A percentile compares a stretch with the other conserved stretches of the same genome.
Evolutionary conservation across 2,329 filamentous ascomycete genomes (phyloP).

Genomic region (Hymenoscyphus repandus): DNA sequence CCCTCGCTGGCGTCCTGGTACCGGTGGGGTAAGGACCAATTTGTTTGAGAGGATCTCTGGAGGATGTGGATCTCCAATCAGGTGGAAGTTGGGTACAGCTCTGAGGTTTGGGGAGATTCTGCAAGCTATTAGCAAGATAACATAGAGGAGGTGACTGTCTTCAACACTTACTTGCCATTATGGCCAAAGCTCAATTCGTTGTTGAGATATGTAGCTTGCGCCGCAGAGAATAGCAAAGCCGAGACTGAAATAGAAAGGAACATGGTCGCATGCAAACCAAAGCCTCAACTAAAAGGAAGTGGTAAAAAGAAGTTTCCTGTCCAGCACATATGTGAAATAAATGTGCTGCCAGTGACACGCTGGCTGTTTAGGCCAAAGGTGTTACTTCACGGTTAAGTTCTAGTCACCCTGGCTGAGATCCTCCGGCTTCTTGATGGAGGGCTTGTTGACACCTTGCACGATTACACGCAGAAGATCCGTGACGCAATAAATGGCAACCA

Average conservation of each 20-base stretch:
- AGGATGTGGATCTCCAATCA: slow-evolving; percentile 39
- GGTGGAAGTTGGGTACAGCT: slow-evolving; percentile 28
- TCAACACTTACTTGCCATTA: slow-evolving; percentile 26
- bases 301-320: background rate
- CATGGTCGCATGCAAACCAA: slow-evolving; percentile 15
- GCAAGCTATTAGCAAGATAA: slow-evolving; percentile 8
- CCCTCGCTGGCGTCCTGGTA: slow-evolving; percentile 78
- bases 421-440: slow-evolving; percentile 4
- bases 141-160: background rate
- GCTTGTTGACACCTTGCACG: slow-evolving; percentile 29
- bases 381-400: slow-evolving; percentile 9
- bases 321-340: background rate
- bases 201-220: slow-evolving; percentile 29
- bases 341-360: slow-evolving; percentile 1
- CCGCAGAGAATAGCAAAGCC: slow-evolving; percentile 23
- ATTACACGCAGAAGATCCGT: slow-evolving; percentile 35
- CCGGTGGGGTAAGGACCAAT: slow-evolving; percentile 82
- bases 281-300: slow-evolving; percentile 8
- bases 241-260: slow-evolving; percentile 19
- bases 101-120: slow-evolving; percentile 30
- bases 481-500: slow-evolving; percentile 36
- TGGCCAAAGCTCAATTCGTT: slow-evolving; percentile 42
- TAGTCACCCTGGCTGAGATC: background rate
- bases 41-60: slow-evolving; percentile 79
- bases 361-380: slow-evolving; percentile 1